Evolutionary conservation across 1,284 basidiomycete genomes (phyloP).

Genomic region (Pisolithus thermaeus): DNA sequence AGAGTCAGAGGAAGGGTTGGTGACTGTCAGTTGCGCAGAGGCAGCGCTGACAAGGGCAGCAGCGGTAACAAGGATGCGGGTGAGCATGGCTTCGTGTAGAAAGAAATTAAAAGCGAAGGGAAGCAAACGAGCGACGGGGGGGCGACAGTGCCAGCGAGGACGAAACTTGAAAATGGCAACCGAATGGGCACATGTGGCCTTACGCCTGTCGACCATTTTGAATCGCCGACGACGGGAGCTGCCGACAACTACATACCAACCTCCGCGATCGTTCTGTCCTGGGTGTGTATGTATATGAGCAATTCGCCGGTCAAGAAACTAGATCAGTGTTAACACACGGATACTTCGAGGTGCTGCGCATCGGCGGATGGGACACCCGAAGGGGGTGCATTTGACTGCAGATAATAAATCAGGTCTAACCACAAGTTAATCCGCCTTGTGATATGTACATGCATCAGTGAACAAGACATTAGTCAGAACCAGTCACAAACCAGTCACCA

Average conservation of each 20-base stretch:
- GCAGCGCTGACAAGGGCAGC: constrained; percentile 31
- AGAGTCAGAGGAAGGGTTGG: constrained; percentile 31
- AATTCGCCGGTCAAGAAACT: too few species aligned
- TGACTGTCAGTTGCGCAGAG: constrained; percentile 32
- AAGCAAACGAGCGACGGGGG: constrained; percentile 22
- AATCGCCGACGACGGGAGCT: background rate
- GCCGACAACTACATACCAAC: background rate
- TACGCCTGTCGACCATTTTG: background rate
- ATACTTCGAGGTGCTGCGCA: too few species aligned
- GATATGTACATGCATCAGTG: too few species aligned
- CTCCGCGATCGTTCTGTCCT: background rate
- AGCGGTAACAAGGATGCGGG: constrained; percentile 29
- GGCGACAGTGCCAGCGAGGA: background rate
- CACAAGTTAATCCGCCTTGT: too few species aligned
- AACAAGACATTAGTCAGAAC: too few species aligned
- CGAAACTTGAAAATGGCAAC: constrained; percentile 5
- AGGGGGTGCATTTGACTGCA: too few species aligned
- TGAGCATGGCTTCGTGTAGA: constrained; percentile 30
- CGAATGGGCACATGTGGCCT: background rate
- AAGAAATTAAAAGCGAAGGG: constrained; percentile 7
- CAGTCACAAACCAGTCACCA: too few species aligned
- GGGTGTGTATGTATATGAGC: too few species aligned
- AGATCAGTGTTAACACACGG: too few species aligned
- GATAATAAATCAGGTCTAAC: too few species aligned
- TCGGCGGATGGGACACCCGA: too few species aligned